These are phyloP conservation scores for Aspergillus sparsus DNA, from an alignment of 495 filamentous ascomycete species.

Conservation along the genomic window DNA sequence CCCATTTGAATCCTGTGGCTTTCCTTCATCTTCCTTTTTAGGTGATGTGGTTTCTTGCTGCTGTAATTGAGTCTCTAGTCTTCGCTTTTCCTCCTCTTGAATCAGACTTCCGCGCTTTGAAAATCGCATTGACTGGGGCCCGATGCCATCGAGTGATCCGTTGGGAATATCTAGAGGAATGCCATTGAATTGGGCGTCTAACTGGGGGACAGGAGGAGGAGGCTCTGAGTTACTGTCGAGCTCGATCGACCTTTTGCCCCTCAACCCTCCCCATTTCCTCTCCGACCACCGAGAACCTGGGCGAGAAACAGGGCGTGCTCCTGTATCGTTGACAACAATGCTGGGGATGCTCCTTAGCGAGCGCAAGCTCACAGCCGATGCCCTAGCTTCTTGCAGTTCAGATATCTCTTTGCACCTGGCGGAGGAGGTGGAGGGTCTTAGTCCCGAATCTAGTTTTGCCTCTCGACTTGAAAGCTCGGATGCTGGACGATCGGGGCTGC, in stretches of 20 bases:
- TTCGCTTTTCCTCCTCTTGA: slow-evolving; percentile 30
- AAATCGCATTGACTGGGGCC: slow-evolving; percentile 55
- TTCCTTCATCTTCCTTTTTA: slow-evolving; percentile 3
- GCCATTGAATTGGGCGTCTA: slow-evolving; percentile 49
- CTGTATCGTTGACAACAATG: slow-evolving; percentile 43
- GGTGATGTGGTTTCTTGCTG: slow-evolving; percentile 19
- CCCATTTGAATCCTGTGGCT: slow-evolving; percentile 16
- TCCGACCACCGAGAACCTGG: slow-evolving; percentile 46
- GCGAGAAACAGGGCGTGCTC: slow-evolving; percentile 34
- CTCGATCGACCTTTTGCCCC: slow-evolving; percentile 38
- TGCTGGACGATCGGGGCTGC: slow-evolving; percentile 24
- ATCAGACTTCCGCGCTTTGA: slow-evolving; percentile 57
- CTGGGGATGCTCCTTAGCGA: slow-evolving; percentile 46
- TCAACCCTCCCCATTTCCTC: slow-evolving; percentile 44
- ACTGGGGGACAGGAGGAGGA: slow-evolving; percentile 37
- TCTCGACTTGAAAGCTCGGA: slow-evolving; percentile 21
- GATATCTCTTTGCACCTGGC: slow-evolving; percentile 11
- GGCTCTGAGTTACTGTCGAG: slow-evolving; percentile 37
- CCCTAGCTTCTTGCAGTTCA: slow-evolving; percentile 16
- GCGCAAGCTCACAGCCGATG: slow-evolving; percentile 27
- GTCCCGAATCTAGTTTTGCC: slow-evolving; percentile 17
- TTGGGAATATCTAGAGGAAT: slow-evolving; percentile 61
- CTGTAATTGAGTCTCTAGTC: slow-evolving; percentile 25
- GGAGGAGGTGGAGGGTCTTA: slow-evolving; percentile 8
- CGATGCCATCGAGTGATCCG: slow-evolving; percentile 53